Percentiles rank a stretch among this genome's conserved stretches.
Evolutionary conservation across 768 basidiomycete species (phyloP).

Genomic region (Tylopilus sp.): DNA sequence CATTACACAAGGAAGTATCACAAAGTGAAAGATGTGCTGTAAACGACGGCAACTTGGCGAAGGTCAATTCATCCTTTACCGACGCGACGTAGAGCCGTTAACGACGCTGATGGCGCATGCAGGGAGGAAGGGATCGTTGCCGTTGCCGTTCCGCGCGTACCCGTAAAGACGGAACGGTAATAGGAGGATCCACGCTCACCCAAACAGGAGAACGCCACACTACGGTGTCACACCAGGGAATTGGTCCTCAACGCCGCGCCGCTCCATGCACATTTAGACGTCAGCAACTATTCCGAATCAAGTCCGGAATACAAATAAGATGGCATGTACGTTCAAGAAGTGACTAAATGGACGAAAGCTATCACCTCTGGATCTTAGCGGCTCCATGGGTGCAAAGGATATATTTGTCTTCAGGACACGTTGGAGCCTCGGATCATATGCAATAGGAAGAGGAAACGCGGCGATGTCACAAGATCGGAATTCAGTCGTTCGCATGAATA

Average conservation of each 20-base stretch:
- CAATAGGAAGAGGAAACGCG: conserved; percentile 2
- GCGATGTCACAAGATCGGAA: not conserved
- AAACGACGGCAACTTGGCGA: not conserved
- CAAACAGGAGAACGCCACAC: not conserved
- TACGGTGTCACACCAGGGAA: too few relatives aligned
- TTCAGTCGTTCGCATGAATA: conserved; percentile 1
- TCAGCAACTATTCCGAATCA: not conserved
- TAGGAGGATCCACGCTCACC: not conserved
- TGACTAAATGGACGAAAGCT: not conserved
- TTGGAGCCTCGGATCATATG: conserved; percentile 11
- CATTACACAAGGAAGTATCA: conserved; percentile 1
- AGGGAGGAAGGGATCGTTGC: not conserved
- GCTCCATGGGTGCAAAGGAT: not conserved
- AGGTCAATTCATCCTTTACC: conserved; percentile 7
- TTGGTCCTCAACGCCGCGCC: not conserved
- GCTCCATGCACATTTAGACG: too few relatives aligned
- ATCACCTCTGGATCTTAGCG: not conserved
- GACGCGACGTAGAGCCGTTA: conserved; percentile 3
- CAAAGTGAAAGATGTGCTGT: not conserved
- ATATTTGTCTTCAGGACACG: conserved; percentile 3
- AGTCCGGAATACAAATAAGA: too few relatives aligned
- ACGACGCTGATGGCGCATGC: not conserved
- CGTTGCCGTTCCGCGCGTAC: conserved; percentile 1
- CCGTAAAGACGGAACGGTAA: not conserved
- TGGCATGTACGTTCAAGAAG: not conserved